Evolutionary conservation across 371 early-diverging fungal species (phyloP).

Genomic region (Smittium culicis): DNA sequence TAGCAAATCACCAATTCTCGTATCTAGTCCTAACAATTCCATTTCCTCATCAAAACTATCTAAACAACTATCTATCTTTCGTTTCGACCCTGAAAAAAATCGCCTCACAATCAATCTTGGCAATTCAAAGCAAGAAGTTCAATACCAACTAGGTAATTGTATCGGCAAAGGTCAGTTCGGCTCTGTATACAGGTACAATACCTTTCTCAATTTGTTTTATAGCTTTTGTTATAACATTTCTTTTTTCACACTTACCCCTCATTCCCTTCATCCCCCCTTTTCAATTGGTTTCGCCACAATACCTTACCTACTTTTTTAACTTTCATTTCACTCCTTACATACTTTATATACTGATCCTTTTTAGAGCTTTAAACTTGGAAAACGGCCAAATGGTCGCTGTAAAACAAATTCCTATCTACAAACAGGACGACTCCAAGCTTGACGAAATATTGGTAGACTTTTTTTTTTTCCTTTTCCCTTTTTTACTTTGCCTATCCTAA

Average conservation of each 20-base stretch:
- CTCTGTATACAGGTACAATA: conserved; percentile 43
- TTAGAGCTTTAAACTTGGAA: conserved; percentile 57
- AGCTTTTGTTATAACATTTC: too few species aligned
- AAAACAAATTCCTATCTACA: conserved; percentile 63
- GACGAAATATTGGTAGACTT: conserved; percentile 35
- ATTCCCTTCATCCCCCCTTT: too few species aligned
- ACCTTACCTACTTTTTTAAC: not conserved
- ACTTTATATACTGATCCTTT: too few species aligned
- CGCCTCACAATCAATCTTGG: conserved; percentile 11
- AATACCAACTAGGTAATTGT: conserved; percentile 66
- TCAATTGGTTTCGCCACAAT: too few species aligned
- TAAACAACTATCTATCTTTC: not conserved
- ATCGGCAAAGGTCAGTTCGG: conserved; percentile 89
- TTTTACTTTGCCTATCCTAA: not conserved
- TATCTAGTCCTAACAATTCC: too few species aligned
- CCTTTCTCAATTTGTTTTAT: too few species aligned
- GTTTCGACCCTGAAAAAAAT: not conserved
- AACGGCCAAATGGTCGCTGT: conserved; percentile 81
- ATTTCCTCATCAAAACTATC: too few species aligned
- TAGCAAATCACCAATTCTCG: too few species aligned
- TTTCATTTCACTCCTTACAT: too few species aligned
- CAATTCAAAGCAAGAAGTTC: conserved; percentile 12
- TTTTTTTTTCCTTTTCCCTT: too few species aligned
- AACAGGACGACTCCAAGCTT: conserved; percentile 40
- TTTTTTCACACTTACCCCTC: too few species aligned